phyloP scores from a whole-genome alignment of 768 basidiomycete genomes.

The Amanita thiersii region DNA sequence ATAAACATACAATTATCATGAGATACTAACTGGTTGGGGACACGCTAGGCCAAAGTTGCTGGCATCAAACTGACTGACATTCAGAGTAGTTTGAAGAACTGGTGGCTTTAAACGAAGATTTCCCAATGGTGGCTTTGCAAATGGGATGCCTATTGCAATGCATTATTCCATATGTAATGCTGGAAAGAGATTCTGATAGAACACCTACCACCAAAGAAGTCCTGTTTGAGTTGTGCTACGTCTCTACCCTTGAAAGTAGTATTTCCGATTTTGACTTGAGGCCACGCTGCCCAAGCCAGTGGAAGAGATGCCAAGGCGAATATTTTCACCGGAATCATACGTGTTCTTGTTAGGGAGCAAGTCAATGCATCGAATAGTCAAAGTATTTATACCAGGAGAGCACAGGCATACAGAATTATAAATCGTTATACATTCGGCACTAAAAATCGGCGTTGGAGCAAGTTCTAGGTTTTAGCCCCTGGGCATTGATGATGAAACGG shows the following conservation, averaged over 20 bases:
- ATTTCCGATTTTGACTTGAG: constrained; percentile 27
- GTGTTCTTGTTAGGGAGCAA: too few species aligned
- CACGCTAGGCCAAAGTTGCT: constrained; percentile 19
- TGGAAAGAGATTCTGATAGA: neutral
- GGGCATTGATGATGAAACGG: too few species aligned
- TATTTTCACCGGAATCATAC: too few species aligned
- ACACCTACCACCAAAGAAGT: constrained; percentile 37
- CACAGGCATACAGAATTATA: too few species aligned
- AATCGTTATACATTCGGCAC: too few species aligned
- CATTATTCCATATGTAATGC: neutral
- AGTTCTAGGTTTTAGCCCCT: too few species aligned
- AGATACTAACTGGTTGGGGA: constrained; percentile 16
- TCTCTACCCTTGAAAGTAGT: constrained; percentile 30
- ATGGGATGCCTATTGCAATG: constrained; percentile 15
- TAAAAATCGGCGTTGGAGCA: too few species aligned
- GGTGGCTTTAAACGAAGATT: constrained; percentile 21
- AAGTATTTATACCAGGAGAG: too few species aligned
- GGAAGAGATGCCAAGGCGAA: too few species aligned
- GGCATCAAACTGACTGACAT: constrained; percentile 18
- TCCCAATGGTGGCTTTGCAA: constrained; percentile 22
- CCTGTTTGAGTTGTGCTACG: constrained; percentile 24
- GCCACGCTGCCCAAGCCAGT: constrained; percentile 13
- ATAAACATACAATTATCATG: neutral
- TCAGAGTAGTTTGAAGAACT: constrained; percentile 13
- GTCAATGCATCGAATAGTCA: too few species aligned